phyloP scores from a whole-genome alignment of 2,329 filamentous ascomycete species.

The Zymoseptoria pseudotritici region DNA sequence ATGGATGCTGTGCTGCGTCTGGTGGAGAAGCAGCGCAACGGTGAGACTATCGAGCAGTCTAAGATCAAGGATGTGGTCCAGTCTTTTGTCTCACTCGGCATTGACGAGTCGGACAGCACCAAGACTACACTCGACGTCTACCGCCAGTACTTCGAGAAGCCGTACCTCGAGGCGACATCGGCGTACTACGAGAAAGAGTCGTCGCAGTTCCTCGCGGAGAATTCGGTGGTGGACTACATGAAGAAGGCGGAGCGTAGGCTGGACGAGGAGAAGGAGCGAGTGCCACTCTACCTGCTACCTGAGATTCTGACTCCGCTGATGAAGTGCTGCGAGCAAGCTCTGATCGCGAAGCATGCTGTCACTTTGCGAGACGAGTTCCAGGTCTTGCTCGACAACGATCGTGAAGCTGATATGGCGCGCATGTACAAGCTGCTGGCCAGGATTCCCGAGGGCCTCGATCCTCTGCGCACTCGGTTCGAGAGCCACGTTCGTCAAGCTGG shows the following conservation, averaged over 20 bases:
- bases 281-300: slow-evolving; percentile 80
- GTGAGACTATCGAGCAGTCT: slow-evolving; percentile 92
- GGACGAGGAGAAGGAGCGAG: slow-evolving; percentile 88
- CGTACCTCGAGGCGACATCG: slow-evolving; percentile 79
- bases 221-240: slow-evolving; percentile 98
- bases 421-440: slow-evolving; percentile 91
- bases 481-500: slow-evolving; percentile 87
- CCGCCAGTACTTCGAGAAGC: slow-evolving; percentile 81
- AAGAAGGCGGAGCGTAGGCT: slow-evolving; percentile 92
- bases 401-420: slow-evolving; percentile 87
- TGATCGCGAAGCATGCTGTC: slow-evolving; percentile 79
- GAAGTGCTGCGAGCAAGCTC: slow-evolving; percentile 76
- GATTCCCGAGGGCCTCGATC: slow-evolving; percentile 86
- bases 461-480: slow-evolving; percentile 80
- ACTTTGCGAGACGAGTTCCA: slow-evolving; percentile 96
- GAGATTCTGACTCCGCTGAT: slow-evolving; percentile 82
- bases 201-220: slow-evolving; percentile 88
- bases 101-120: slow-evolving; percentile 86
- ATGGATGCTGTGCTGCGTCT: slow-evolving; percentile 93
- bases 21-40: slow-evolving; percentile 93
- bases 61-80: slow-evolving; percentile 97
- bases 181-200: slow-evolving; percentile 88
- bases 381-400: slow-evolving; percentile 82
- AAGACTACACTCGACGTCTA: slow-evolving; percentile 97
- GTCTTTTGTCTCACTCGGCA: slow-evolving; percentile 84